Base-by-base conservation (phyloP, 2,329 filamentous ascomycete genomes). In the Hypoxylon sp. region DNA sequence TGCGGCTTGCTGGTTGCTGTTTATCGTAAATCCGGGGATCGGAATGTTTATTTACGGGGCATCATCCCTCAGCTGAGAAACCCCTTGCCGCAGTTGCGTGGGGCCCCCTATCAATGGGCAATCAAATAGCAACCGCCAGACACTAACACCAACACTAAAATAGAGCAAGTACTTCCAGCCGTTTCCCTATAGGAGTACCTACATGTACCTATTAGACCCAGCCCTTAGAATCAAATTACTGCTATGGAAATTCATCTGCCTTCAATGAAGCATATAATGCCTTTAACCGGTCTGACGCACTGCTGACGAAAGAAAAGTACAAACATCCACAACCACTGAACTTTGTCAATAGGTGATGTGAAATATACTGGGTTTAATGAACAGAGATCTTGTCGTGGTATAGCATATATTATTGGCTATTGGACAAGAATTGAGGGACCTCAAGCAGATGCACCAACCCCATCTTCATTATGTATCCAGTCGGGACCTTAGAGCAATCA, bases 401-500 rank as follows among this genome's bases (percentile, higher is more conserved):
- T 21, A 43, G 21, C 2, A 17, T 43, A 43, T 19, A 43, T 19
- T 43, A 17, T 43, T 19, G 19, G 9, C 38, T 19, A 21, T 43
- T 21, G 5, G 17, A 21, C 38, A 43, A 43, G 38, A 19, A 9
- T 9, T 9, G 4, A 43, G 17, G 4, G 2, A 11, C 7, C 3
- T 11, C 17, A 21, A 11, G 38, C 5, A 43, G 38, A 43, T 4
- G 7, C 10, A 19, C 6, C 7, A 6, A 19, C n/a, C 38, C 2
- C 2, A 10, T 19, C 38, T 43, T n/a, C 38, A 19, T n/a, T 17
- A 19, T 19, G 11, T 19, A 19, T 10, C 6, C n/a, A 30, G 23
- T 2, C 23, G 2, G 23, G 23, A 23, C 23, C 23, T 5, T 23
- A 23, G 23, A 23, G 28, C 28, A 30, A 85, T 94, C 60, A 73